These are phyloP conservation scores for Combretum micranthum DNA, from an alignment of 345 rosid genomes.

Conservation along the genomic window DNA sequence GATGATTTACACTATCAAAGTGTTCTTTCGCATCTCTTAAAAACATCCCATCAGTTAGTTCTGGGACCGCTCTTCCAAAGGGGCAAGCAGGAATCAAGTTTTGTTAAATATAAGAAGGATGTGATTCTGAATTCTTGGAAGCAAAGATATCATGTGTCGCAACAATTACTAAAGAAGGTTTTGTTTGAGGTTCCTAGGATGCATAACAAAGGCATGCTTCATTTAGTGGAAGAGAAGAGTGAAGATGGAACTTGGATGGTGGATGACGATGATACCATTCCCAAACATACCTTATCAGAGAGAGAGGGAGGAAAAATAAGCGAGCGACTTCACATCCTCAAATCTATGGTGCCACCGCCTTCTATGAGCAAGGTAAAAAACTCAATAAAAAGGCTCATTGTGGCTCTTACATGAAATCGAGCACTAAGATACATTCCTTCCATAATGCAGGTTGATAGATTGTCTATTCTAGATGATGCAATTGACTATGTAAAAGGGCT, in stretches of 20 bases:
- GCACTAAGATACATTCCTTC: not conserved
- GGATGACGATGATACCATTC: constrained; percentile 39
- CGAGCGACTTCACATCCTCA: constrained; percentile 47
- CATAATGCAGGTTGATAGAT: constrained; percentile 53
- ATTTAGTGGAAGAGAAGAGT: constrained; percentile 29
- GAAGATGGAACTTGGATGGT: constrained; percentile 27
- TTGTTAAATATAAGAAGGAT: constrained; percentile 49
- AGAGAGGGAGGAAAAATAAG: constrained; percentile 44
- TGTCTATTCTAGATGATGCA: constrained; percentile 72
- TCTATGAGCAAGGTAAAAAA: constrained; percentile 55
- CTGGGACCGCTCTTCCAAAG: constrained; percentile 41
- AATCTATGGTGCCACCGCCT: constrained; percentile 48
- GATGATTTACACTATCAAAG: constrained; percentile 59
- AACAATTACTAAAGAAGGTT: constrained; percentile 65
- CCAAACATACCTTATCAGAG: constrained; percentile 37
- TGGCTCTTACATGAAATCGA: not conserved
- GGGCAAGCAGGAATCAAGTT: constrained; percentile 50
- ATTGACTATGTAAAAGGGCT: constrained; percentile 67
- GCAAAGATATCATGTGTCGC: constrained; percentile 25
- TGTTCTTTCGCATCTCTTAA: constrained; percentile 55
- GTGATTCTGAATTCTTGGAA: constrained; percentile 14
- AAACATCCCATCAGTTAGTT: constrained; percentile 50
- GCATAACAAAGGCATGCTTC: constrained; percentile 29
- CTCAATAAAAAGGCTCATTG: not conserved
- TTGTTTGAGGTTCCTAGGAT: constrained; percentile 63